Conservation (phyloP, 75 land plant species). For the Picea glauca region DNA sequence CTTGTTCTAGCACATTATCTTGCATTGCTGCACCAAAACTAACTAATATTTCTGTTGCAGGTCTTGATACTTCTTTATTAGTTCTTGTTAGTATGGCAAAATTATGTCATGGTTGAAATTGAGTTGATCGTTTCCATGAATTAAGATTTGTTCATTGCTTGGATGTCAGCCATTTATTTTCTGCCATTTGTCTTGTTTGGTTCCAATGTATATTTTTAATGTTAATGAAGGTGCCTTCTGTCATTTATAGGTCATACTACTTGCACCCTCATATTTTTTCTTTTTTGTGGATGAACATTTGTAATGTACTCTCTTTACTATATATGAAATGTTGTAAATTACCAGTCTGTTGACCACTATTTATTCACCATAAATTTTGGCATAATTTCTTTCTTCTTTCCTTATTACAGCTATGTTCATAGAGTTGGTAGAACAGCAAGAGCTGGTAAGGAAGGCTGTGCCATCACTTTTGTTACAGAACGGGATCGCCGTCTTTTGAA, state of each 20-base stretch:
- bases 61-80: no score
- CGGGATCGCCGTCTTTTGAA: slow-evolving; percentile 79
- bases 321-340: background rate
- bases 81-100: no score
- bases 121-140: no score
- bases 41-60: no score
- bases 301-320: background rate
- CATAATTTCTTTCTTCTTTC: background rate
- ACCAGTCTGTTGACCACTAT: background rate
- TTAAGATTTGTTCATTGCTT: background rate
- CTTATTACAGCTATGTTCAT: slow-evolving; percentile 85
- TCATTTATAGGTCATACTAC: background rate
- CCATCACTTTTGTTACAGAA: slow-evolving; percentile 93
- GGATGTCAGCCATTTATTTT: background rate
- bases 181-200: background rate
- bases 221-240: background rate
- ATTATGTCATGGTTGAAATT: no score
- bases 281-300: background rate
- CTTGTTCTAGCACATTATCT: no score
- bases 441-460: slow-evolving; percentile 94
- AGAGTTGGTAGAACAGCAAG: slow-evolving; percentile 98
- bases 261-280: background rate
- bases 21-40: no score
- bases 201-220: background rate
- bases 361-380: background rate